Evolutionary conservation across 176 grass and related monocot genomes (phyloP), one percentile per base, ranked within the genome.

Genomic region (Rhynchospora pubera): DNA sequence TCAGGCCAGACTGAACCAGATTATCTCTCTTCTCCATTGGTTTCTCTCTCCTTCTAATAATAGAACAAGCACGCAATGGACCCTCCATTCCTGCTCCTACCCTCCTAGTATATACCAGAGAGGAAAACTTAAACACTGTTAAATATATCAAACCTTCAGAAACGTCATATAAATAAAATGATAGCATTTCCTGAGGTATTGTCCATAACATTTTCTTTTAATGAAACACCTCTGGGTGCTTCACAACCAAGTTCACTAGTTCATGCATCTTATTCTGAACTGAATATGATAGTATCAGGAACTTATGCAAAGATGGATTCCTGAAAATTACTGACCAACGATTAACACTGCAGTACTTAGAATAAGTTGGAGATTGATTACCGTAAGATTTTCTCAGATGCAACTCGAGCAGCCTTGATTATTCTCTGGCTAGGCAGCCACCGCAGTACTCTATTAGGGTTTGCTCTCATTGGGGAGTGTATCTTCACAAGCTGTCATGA

Each of bases 401-500:
- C 90, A 93, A 91, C 70, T 85, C 87, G 85, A 66, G 92, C 90
- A 86, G 90, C 90, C 59, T 86, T 78, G 14, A 94, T 84, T 63
- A 67, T 90, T 74, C 83, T 88, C 84, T 79, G 77, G 18, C 62
- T 88, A 76, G 95, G 95, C 42, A 91, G 79, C 90, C 87, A 91
- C 19, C 87, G 88, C 14, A 98, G 63, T 19, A 63, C 55, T 52
- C 95, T 89, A 18, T 84, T 90, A 87, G 91, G 93, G 92, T 91
- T 83, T 57, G 87, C 88, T 73, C 90, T 80, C 92, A 94, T 94
- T 50, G 92, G 95, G 34, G 95, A 98, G 48, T 98, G 95, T 60
- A 98, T 98, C 87, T 93, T 98, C 65, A 98, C 87, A 78, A 98
- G 92, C 95, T 98, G 85, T 78, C 14, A 85, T 61, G 10, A 70